phyloP scores from a whole-genome alignment of 345 rosid species.

The Heritiera fomes region DNA sequence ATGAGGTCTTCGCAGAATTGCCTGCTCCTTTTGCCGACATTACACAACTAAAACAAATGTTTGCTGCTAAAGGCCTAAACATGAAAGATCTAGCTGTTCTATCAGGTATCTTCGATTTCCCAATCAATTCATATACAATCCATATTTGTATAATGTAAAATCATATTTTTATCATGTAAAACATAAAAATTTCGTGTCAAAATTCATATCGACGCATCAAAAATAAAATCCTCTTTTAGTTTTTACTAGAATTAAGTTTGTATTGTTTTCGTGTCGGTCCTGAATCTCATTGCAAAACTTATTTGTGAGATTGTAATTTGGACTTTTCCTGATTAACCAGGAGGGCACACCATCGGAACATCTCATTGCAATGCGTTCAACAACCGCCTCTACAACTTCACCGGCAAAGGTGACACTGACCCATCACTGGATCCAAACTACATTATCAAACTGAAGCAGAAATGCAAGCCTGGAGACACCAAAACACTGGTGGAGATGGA shows the following conservation, averaged over 20 bases:
- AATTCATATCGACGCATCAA: no score
- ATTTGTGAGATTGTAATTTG: not conserved
- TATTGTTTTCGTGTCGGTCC: no score
- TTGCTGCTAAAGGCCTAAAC: conserved; percentile 46
- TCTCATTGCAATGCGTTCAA: conserved; percentile 40
- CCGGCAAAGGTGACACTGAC: conserved; percentile 56
- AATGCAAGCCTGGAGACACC: conserved; percentile 45
- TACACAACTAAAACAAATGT: conserved; percentile 31
- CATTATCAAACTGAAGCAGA: conserved; percentile 40
- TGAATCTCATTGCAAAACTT: no score
- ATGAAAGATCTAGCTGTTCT: conserved; percentile 54
- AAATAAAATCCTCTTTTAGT: no score
- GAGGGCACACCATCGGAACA: conserved; percentile 57
- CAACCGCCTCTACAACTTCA: conserved; percentile 58
- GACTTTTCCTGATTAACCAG: not conserved
- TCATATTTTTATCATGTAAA: no score
- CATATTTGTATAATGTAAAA: no score
- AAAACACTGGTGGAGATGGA: conserved; percentile 49
- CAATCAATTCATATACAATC: no score
- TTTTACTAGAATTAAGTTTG: no score
- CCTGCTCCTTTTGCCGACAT: conserved; percentile 48
- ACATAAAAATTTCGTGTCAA: no score
- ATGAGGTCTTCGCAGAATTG: conserved; percentile 32
- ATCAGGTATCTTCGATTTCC: conserved; percentile 36
- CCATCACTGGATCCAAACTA: conserved; percentile 56